Evolutionary conservation across 2,329 filamentous ascomycete genomes (phyloP).

Genomic region (Didymella lethalis): DNA sequence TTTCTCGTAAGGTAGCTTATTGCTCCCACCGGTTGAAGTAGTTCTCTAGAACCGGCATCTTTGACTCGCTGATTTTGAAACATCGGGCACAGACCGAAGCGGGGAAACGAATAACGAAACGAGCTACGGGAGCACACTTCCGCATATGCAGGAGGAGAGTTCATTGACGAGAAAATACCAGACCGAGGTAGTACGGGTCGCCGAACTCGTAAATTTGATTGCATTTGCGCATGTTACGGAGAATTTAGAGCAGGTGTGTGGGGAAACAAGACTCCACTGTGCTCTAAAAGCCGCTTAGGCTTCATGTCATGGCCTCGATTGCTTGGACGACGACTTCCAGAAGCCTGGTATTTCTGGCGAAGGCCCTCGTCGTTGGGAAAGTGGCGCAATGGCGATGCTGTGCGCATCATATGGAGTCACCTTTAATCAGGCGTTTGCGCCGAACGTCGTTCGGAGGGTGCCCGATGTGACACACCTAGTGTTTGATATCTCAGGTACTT

Average conservation of each 20-base stretch:
- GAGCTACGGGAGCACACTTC: background rate
- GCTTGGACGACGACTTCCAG: conserved; percentile 1
- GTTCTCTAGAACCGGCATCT: background rate
- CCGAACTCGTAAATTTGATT: conserved; percentile 9
- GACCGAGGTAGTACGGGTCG: background rate
- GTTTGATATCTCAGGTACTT: background rate
- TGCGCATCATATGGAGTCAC: conserved; percentile 2
- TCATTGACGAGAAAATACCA: background rate
- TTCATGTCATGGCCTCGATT: background rate
- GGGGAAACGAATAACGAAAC: conserved; percentile 11
- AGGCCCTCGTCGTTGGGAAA: background rate
- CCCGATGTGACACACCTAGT: conserved; percentile 15
- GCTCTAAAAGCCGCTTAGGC: background rate
- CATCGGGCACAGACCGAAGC: conserved; percentile 14
- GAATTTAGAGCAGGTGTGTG: conserved; percentile 2
- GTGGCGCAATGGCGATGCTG: background rate
- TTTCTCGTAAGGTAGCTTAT: conserved; percentile 3
- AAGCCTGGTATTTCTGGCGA: background rate
- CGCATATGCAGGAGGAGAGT: conserved; percentile 2
- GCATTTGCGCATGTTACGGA: conserved; percentile 1
- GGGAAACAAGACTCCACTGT: background rate
- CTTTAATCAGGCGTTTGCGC: conserved; percentile 11
- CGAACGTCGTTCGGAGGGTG: conserved; percentile 12
- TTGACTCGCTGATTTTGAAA: conserved; percentile 12
- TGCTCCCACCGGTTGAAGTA: conserved; percentile 15